Evolutionary conservation across 768 basidiomycete species (phyloP).

Genomic region (Candolleomyces eurysporus): DNA sequence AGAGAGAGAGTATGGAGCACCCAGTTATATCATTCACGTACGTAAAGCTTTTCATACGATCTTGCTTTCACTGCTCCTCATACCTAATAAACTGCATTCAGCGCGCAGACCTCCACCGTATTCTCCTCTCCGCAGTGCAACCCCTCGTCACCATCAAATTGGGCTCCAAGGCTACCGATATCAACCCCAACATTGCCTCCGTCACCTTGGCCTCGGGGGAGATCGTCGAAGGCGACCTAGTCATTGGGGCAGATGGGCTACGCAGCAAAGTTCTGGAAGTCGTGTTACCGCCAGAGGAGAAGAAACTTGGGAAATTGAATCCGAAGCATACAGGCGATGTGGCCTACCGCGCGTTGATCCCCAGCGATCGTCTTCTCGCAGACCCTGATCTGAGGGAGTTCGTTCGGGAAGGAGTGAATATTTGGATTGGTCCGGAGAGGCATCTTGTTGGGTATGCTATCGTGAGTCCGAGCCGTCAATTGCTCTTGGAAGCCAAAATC

Average conservation of each 20-base stretch:
- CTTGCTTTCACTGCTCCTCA: not conserved
- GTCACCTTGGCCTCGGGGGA: constrained; percentile 43
- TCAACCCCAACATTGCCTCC: constrained; percentile 22
- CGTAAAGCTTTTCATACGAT: constrained; percentile 18
- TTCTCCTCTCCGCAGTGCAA: constrained; percentile 33
- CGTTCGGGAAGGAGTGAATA: constrained; percentile 51
- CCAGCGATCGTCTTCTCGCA: constrained; percentile 39
- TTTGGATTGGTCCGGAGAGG: constrained; percentile 56
- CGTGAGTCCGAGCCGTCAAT: constrained; percentile 18
- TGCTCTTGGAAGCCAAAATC: too few species aligned
- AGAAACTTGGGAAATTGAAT: constrained; percentile 2
- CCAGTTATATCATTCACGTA: constrained; percentile 36
- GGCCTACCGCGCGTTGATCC: constrained; percentile 56
- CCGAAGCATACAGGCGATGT: constrained; percentile 60
- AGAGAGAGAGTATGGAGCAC: constrained; percentile 27
- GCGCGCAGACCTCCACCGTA: constrained; percentile 47
- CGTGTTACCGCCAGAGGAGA: constrained; percentile 45
- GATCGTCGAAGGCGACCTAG: constrained; percentile 38
- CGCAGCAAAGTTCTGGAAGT: constrained; percentile 48
- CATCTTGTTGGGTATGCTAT: constrained; percentile 37
- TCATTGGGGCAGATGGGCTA: constrained; percentile 49
- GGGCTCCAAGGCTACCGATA: constrained; percentile 28
- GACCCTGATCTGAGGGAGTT: constrained; percentile 53
- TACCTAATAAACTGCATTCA: constrained; percentile 19
- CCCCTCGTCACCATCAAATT: constrained; percentile 36